Evolutionary conservation across 176 grass and related monocot species (phyloP), one percentile per base, ranked within the genome.

Genomic region (Puya raimondii): DNA sequence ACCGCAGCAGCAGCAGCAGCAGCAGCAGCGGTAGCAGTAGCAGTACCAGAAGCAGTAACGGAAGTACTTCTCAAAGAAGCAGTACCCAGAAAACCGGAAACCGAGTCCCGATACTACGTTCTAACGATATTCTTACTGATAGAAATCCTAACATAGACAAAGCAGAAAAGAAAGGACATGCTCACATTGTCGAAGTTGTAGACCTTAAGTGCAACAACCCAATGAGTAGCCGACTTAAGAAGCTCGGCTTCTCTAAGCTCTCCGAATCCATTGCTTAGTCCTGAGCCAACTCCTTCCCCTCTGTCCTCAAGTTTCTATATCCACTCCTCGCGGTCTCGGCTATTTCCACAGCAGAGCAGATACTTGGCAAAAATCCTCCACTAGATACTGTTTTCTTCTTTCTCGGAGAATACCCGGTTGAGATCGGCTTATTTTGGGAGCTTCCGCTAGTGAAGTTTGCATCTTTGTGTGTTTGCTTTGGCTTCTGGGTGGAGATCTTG

Each of bases 231-330:
- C 78, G 90, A 11, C 84, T 99, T 18, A 88, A 80, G 78, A 99
- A 93, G 87, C 95, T 99, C 5, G 90, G 95, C 9, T 99, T 99
- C 87, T 88, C 90, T 65, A 99, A 94, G 87, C 78, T 99, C 65
- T 93, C 90, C 1, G 85, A 94, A 69, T 86, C 95, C n/a, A 86
- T 91, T 74, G 87, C 94, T 10, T 99, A 89, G 85, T 48, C 23
- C 42, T 21, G 15, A 50, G 48, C 4, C 65, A 74, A 15, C 53
- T 65, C 27, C 50, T 73, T 47, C 16, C 52, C 16, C 0, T 74
- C 54, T 7, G 14, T 21, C 50, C 64, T 65, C 20, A 17, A 15
- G 17, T 47, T 59, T 47, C 10, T 48, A 2, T 65, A 50, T 63
- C 58, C 63, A 48, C 15, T 23, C 56, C 26, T 59, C 22, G 16